Base-by-base conservation (phyloP, 2,329 filamentous ascomycete genomes). In the Penicillium verrucosum region DNA sequence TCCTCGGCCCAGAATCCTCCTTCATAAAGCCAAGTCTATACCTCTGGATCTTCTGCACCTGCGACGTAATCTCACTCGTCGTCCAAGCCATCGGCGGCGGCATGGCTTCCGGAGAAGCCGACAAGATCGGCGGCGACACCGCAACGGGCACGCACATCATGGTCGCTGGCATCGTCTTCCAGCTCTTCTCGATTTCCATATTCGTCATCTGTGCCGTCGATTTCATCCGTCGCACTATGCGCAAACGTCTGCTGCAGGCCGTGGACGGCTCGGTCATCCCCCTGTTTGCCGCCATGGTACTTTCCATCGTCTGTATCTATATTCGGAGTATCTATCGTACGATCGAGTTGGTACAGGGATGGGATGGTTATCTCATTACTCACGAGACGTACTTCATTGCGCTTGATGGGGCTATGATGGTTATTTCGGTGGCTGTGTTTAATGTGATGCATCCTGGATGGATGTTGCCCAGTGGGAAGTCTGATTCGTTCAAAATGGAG, bases 51-150 rank as follows among this genome's bases (percentile, higher is more conserved):
- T 82, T 81, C 65, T 81, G 82, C 65, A 79, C 79, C 37, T 78
- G 76, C 65, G 82, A 84, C 56, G 55, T 84, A 34, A 54, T 84
- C 57, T 84, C 81, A 6, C 80, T 85, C 34, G 72, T 77, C 55
- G 72, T 85, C 34, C 83, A 85, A 70, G 83, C 81, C 32, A 73
- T 79, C 9, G 83, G 83, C 27, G 83, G 83, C 29, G 82, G 79
- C 25, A 65, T 84, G 27, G 80, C 79, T 16, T 77, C 77, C 30
- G 63, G 47, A 18, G 72, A 64, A 56, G 80, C 80, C 1, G 77
- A 78, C 27, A 63, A 75, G 2, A 74, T 76, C 10, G 64, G 68
- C 30, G 82, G 81, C 32, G 62, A 75, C 48, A 82, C 80, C 59
- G 65, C 76, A n/a, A 70, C 70, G 11, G 81, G 79, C 32, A 79